Evolutionary conservation across 306 rosid species (phyloP).

Genomic region (Fragaria nilgerrensis): DNA sequence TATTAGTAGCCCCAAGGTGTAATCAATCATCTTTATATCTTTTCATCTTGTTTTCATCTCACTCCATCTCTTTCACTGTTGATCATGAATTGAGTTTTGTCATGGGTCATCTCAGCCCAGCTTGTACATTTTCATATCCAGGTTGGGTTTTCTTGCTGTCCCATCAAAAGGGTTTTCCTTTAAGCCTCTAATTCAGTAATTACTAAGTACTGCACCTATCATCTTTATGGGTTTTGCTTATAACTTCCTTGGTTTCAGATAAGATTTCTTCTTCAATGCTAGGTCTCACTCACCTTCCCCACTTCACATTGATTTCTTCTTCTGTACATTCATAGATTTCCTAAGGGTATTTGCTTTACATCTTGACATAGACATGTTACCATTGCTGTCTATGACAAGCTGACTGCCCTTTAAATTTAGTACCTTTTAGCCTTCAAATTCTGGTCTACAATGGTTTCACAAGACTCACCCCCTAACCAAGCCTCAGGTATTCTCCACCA

Average conservation of each 20-base stretch:
- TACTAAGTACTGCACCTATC: neutral
- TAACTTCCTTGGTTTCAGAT: neutral
- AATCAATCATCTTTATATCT: constrained; percentile 12
- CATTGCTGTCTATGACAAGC: constrained; percentile 18
- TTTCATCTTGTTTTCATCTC: constrained; percentile 28
- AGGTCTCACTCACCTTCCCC: neutral
- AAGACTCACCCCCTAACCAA: constrained; percentile 39
- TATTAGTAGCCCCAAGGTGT: constrained; percentile 35
- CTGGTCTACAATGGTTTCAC: constrained; percentile 30
- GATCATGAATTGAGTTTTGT: constrained; percentile 16
- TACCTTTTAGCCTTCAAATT: constrained; percentile 2
- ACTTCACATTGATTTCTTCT: neutral
- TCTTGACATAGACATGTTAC: constrained; percentile 13
- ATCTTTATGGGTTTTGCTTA: neutral
- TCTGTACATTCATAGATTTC: constrained; percentile 3
- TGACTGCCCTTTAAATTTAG: neutral
- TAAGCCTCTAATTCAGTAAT: neutral
- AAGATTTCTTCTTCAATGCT: neutral
- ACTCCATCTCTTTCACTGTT: constrained; percentile 6
- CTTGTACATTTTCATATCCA: constrained; percentile 22
- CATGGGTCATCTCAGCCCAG: constrained; percentile 25
- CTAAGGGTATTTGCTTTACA: constrained; percentile 1
- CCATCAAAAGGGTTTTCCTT: constrained; percentile 4
- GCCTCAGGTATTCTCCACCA: constrained; percentile 36
- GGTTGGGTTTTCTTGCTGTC: constrained; percentile 22